Percentiles rank a stretch among this genome's conserved stretches.
Evolutionary conservation across 2,329 filamentous ascomycete species (phyloP).

Genomic region (Myriosclerotinia scirpicola): DNA sequence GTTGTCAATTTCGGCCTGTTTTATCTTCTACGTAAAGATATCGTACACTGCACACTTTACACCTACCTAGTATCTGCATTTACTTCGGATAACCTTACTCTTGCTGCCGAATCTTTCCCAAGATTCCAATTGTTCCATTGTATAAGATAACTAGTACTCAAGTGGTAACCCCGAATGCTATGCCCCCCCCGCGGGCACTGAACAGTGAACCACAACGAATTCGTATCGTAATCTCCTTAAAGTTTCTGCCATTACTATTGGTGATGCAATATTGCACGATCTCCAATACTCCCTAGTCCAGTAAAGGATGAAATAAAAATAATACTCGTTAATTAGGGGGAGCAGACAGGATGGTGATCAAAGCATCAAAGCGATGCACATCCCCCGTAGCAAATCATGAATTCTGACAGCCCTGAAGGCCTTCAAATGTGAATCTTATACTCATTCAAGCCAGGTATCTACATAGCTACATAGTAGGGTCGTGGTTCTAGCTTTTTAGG

Average conservation of each 20-base stretch:
- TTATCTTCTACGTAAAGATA: not conserved
- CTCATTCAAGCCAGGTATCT: not conserved
- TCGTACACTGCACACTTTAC: no score
- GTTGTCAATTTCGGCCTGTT: no score
- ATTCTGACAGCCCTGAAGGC: not conserved
- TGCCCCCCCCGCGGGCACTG: no score
- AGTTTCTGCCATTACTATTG: not conserved
- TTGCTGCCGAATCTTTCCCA: constrained; percentile 5
- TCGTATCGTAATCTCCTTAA: constrained; percentile 14
- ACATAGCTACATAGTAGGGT: not conserved
- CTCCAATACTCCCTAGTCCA: not conserved
- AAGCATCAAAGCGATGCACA: not conserved
- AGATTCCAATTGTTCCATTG: not conserved
- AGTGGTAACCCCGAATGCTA: no score
- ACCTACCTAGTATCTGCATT: no score
- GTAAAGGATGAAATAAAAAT: not conserved
- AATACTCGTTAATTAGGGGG: not conserved
- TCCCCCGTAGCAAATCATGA: not conserved
- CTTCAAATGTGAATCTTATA: not conserved
- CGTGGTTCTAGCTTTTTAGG: no score
- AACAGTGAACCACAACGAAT: not conserved
- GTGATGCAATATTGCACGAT: not conserved
- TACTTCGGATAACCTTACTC: no score
- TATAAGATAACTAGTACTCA: not conserved
- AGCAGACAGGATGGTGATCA: constrained; percentile 4